Evolutionary conservation across 495 filamentous ascomycete species (phyloP), one percentile per base, ranked within the genome.

Genomic region (Penicillium pancosmium): DNA sequence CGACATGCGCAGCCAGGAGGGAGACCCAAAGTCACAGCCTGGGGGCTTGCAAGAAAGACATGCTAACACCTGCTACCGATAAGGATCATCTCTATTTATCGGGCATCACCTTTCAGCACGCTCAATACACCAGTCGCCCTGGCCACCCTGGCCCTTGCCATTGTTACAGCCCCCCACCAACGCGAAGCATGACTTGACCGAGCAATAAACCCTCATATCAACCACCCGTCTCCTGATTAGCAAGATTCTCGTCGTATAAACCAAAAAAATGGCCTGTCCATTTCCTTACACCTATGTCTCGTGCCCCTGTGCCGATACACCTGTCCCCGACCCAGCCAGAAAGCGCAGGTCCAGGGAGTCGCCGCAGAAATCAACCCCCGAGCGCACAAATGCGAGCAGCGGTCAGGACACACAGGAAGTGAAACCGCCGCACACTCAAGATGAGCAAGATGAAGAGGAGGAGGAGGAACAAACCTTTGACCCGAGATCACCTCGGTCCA

Each of bases 251-350:
- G 44, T 16, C 25, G 52, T 9, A 44, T 8, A 16, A 7, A 16
- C 41, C 41, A 44, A 4, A 43, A 60, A 8, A 21, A 94, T 93
- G 91, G 84, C 89, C 27, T 82, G 85, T 34, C 80, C 86, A 33
- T 92, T 89, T 63, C 94, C 94, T 13, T 97, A 95, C 77, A 91
- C 90, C 36, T 93, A 89, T 74, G 91, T 97, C 66, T 89, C 91
- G 63, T 98, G 94, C 70, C 91, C 93, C 46, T 98, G 94, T 73
- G 86, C 86, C 55, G 88, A 95, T 27, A 76, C 68, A 12, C 70
- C 78, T 19, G 71, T 80, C 13, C 65, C 78, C 38, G 74, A 75
- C 25, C 73, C 61, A 25, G 69, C 65, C 57, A 74, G 65, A 60
- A 72, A 60, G 61, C 76, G 75, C 43, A 75, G 68, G 47, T 78